phyloP scores from a whole-genome alignment of 805 yeast genomes.

The Cyberlindnera misumaiensis region DNA sequence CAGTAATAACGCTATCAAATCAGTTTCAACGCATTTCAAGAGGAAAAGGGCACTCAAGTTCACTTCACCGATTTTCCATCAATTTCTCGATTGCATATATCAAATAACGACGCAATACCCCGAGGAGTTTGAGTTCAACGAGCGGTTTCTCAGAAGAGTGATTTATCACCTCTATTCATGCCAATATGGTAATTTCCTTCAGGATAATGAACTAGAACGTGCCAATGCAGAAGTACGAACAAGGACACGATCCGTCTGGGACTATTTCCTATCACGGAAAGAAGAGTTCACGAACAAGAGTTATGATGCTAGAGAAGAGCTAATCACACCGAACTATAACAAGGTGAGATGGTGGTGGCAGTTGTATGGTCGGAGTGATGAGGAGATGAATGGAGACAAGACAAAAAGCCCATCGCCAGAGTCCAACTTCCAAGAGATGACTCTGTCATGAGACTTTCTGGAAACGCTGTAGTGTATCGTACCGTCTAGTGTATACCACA shows the following conservation, averaged over 20 bases:
- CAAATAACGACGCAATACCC: slow-evolving; percentile 74
- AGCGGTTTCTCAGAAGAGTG: slow-evolving; percentile 75
- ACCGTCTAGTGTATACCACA: too few species aligned
- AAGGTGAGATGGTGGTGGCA: slow-evolving; percentile 88
- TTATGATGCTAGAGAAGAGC: slow-evolving; percentile 28
- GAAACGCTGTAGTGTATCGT: neutral
- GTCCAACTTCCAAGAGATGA: slow-evolving; percentile 13
- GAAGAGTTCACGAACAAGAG: slow-evolving; percentile 57
- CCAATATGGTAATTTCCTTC: slow-evolving; percentile 88
- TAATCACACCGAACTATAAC: slow-evolving; percentile 52
- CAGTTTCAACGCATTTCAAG: slow-evolving; percentile 42
- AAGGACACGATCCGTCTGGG: slow-evolving; percentile 83
- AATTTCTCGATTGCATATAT: slow-evolving; percentile 83
- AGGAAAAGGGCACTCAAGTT: slow-evolving; percentile 45
- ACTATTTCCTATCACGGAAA: slow-evolving; percentile 74
- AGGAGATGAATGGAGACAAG: slow-evolving; percentile 45
- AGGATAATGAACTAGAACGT: slow-evolving; percentile 65
- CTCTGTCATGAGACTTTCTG: slow-evolving; percentile 4
- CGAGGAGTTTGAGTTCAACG: slow-evolving; percentile 74
- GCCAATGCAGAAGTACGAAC: slow-evolving; percentile 30
- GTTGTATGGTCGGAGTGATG: slow-evolving; percentile 67
- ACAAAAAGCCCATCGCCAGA: neutral
- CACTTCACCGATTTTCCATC: slow-evolving; percentile 91
- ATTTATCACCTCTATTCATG: slow-evolving; percentile 88
- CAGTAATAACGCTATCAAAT: slow-evolving; percentile 28